Base-by-base conservation (phyloP, 768 basidiomycete species). In the Ramaria rubella region DNA sequence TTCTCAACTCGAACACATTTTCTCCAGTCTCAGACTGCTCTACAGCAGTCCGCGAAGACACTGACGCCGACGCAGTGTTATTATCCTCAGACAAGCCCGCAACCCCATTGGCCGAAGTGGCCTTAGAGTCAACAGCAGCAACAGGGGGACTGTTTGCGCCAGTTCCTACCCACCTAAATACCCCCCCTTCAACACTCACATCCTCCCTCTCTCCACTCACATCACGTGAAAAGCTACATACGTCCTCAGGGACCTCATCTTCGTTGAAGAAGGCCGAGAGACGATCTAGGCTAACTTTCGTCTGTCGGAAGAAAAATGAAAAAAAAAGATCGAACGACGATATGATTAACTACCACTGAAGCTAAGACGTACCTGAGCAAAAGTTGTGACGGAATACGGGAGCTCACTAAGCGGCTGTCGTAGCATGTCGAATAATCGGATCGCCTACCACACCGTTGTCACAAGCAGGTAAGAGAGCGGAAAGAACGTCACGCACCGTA, bases 211-310 rank as follows among this genome's bases (percentile, higher is more conserved):
- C 45, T 0, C 55, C 31, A 23, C 56, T 45, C 5, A 62, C 29
- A 2, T 57, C 38, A 1, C 53, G 58, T 55, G 70, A 71, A 36
- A 72, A 59, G 4, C 67, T 64, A 4, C 65, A 70, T 9, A 73
- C 71, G 62, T 66, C 70, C 27, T 67, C 68, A 0, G 70, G 68
- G 6, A 74, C 72, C 53, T 75, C 73, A 27, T 69, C 70, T 49
- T 73, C 73, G 9, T 64, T 59, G 3, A 73, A 60, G 64, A 71
- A 73, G 33, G 67, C 66, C 36, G 71, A 68, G 60, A 76, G 71
- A 36, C 75, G 69, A 29, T 65, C 62, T 56, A 75, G 61, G 2
- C 73, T 69, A 6, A 76, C 74, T 21, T 67, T 61, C 3, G 53
- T 55, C 27, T 53, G 49, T n/a, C n/a, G n/a, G n/a, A 5, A n/a